Conservation (phyloP, 2,329 filamentous ascomycete genomes). For the Monilinia fructigena region DNA sequence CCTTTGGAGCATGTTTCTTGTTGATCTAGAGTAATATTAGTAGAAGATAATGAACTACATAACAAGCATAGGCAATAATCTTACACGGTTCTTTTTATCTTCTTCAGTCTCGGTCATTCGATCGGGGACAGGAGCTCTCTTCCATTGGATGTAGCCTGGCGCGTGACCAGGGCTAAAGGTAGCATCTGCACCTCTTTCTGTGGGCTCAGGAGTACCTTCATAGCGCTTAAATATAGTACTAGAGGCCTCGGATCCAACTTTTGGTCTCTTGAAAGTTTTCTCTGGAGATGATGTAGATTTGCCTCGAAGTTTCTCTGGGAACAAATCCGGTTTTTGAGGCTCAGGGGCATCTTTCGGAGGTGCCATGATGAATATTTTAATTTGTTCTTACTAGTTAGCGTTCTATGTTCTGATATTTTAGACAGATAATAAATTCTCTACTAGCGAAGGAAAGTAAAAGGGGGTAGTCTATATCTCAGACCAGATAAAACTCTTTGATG, state of each 20-base stretch:
- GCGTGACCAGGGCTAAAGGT: constrained; percentile 3
- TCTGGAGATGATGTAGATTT: background rate
- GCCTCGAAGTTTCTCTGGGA: background rate
- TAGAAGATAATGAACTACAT: background rate
- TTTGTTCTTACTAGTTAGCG: background rate
- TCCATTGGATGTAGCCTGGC: constrained; percentile 5
- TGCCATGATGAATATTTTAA: background rate
- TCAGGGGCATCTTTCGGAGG: accelerated
- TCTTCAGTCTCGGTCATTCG: constrained; percentile 1
- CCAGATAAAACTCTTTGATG: background rate
- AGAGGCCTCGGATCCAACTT: background rate
- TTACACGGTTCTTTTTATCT: constrained; percentile 3
- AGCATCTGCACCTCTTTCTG: background rate
- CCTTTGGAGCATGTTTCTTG: background rate
- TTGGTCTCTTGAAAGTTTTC: background rate
- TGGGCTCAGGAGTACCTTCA: background rate
- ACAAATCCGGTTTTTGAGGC: background rate
- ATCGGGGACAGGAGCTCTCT: background rate
- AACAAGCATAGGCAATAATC: background rate
- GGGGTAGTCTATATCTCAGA: background rate
- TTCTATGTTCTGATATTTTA: background rate
- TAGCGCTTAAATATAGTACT: accelerated
- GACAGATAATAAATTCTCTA: background rate
- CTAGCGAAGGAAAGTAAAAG: background rate
- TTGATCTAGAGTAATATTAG: background rate